phyloP scores from a whole-genome alignment of 371 early-diverging fungal species.

The Zychaea mexicana region DNA sequence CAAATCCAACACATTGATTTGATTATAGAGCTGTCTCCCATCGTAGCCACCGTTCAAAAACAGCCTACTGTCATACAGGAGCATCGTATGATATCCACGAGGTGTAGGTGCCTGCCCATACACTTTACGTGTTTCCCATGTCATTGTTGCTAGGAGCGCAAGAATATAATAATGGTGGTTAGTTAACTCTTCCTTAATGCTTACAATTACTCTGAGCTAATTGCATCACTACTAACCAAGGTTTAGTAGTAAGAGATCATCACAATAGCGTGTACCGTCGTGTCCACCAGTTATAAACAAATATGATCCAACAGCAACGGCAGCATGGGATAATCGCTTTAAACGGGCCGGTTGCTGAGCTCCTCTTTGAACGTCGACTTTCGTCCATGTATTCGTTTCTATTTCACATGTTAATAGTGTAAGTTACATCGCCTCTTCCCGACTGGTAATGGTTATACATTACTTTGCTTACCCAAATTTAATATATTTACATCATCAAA shows the following conservation, averaged over 20 bases:
- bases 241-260: conserved; percentile 78
- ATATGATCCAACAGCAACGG: conserved; percentile 83
- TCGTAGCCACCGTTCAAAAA: conserved; percentile 88
- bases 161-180: too few species aligned
- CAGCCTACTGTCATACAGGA: conserved; percentile 77
- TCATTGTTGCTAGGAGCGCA: conserved; percentile 75
- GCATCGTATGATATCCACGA: conserved; percentile 88
- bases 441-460: too few species aligned
- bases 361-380: conserved; percentile 46
- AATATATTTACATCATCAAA: conserved; percentile 71
- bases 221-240: conserved; percentile 51
- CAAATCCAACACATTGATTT: conserved; percentile 81
- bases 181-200: too few species aligned
- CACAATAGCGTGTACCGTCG: conserved; percentile 78
- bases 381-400: conserved; percentile 10
- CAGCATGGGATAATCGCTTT: conserved; percentile 79
- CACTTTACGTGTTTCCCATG: conserved; percentile 76
- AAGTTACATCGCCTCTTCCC: background rate
- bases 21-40: conserved; percentile 78
- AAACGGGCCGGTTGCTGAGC: conserved; percentile 52
- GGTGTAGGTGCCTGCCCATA: conserved; percentile 71
- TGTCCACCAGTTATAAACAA: conserved; percentile 87
- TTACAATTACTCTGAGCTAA: too few species aligned
- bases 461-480: conserved; percentile 47
- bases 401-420: conserved; percentile 50